Evolutionary conservation across 2,329 filamentous ascomycete species (phyloP).

Genomic region (Boeremia lycopersici): DNA sequence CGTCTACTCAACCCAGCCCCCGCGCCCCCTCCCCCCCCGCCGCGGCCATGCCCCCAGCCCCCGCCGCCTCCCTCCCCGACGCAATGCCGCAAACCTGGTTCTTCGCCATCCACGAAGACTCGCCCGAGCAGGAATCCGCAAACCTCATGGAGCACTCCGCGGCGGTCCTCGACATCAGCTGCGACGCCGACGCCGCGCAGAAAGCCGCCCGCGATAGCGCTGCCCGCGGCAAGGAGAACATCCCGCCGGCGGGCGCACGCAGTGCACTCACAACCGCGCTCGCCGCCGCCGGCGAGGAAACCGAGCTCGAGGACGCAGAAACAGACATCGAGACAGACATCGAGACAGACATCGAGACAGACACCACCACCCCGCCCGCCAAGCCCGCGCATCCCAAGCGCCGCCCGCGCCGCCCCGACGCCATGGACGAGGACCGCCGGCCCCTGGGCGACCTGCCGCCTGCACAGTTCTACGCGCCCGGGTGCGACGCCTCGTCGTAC

Average conservation of each 20-base stretch:
- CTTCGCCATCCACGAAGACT: slow-evolving; percentile 95
- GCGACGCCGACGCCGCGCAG: slow-evolving; percentile 76
- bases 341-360: too few relatives aligned
- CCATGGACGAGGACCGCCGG: slow-evolving; percentile 49
- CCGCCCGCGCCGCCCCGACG: slow-evolving; percentile 38
- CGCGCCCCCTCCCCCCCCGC: slow-evolving; percentile 36
- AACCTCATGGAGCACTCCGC: slow-evolving; percentile 93
- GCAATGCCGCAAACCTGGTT: slow-evolving; percentile 71
- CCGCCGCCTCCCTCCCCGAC: slow-evolving; percentile 53
- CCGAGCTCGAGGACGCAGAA: slow-evolving; percentile 13
- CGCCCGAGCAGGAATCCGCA: slow-evolving; percentile 85
- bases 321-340: too few relatives aligned
- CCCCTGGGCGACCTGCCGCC: slow-evolving; percentile 46
- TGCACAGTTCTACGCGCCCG: slow-evolving; percentile 49
- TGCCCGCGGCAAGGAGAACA: slow-evolving; percentile 85
- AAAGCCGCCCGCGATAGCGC: slow-evolving; percentile 62
- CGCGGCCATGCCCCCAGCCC: slow-evolving; percentile 46
- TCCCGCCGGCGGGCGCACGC: slow-evolving; percentile 66
- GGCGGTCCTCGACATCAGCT: slow-evolving; percentile 83
- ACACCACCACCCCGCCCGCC: too few relatives aligned
- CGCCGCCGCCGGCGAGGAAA: slow-evolving; percentile 21
- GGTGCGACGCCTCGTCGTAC: slow-evolving; percentile 41
- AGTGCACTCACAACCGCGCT: too few relatives aligned
- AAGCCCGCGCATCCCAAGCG: too few relatives aligned
- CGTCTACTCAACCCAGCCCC: slow-evolving; percentile 59